Percentiles rank a stretch among this genome's conserved stretches.
phyloP scores from a whole-genome alignment of 2,329 filamentous ascomycete species.

The Stemphylium beticola region DNA sequence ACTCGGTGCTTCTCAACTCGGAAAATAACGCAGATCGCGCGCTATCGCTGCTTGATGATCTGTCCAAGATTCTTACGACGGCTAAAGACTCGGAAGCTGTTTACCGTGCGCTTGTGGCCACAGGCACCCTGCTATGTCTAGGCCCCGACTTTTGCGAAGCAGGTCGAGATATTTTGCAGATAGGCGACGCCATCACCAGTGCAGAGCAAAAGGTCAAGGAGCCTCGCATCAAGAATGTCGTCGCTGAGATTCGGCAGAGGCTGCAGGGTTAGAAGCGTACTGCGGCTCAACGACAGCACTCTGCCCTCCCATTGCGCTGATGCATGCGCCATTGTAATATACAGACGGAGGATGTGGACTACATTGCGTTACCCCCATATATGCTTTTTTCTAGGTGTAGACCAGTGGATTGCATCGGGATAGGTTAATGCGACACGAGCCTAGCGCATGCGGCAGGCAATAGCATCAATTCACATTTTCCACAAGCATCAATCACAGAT shows the following conservation, averaged over 20 bases:
- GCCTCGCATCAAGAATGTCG: constrained; percentile 65
- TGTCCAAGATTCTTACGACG: constrained; percentile 67
- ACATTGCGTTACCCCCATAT: background rate
- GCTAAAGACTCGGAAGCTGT: constrained; percentile 81
- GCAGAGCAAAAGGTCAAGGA: constrained; percentile 63
- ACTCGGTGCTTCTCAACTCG: constrained; percentile 70
- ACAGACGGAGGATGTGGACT: background rate
- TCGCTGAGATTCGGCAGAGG: constrained; percentile 64
- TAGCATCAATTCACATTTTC: background rate
- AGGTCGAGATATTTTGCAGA: constrained; percentile 63
- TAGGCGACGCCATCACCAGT: constrained; percentile 55
- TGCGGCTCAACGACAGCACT: background rate
- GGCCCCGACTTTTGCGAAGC: constrained; percentile 65
- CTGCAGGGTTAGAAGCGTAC: constrained; percentile 36
- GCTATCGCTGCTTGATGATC: constrained; percentile 64
- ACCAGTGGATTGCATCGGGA: background rate
- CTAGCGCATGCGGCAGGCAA: background rate
- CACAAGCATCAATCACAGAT: background rate
- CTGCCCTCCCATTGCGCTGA: background rate
- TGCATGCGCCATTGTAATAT: background rate
- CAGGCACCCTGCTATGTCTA: constrained; percentile 76
- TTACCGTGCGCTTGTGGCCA: constrained; percentile 80
- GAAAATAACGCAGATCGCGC: constrained; percentile 57
- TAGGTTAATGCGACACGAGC: background rate
- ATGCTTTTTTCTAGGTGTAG: background rate